Percentiles rank a stretch among this genome's conserved stretches.
phyloP scores from a whole-genome alignment of 169 alveolate species.

The Eimeria acervulina region DNA sequence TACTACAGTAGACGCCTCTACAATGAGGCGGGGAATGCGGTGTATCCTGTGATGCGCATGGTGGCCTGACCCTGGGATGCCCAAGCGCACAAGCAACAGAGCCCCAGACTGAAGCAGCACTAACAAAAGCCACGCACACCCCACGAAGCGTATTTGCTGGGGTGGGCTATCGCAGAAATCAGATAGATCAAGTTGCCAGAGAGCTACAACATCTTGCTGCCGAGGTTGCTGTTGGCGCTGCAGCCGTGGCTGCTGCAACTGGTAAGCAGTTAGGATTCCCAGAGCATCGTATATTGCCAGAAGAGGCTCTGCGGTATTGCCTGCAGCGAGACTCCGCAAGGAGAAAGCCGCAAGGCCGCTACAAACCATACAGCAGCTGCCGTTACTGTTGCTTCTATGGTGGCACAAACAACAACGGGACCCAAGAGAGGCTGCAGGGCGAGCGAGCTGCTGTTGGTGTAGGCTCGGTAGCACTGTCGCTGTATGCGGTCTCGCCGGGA shows the following conservation, averaged over 20 bases:
- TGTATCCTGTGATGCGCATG: not conserved
- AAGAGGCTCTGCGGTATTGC: conserved; percentile 26
- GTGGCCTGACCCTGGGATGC: not conserved
- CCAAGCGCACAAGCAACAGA: conserved; percentile 55
- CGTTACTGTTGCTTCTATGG: not conserved
- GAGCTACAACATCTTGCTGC: conserved; percentile 42
- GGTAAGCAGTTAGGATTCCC: conserved; percentile 63
- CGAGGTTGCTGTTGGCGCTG: conserved; percentile 38
- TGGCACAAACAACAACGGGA: conserved; percentile 23
- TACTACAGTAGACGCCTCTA: conserved; percentile 10
- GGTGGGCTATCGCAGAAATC: conserved; percentile 69
- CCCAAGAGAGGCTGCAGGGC: conserved; percentile 37
- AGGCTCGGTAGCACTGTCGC: conserved; percentile 51
- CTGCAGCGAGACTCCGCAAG: conserved; percentile 34
- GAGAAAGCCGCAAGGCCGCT: conserved; percentile 27
- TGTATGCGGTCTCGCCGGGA: conserved; percentile 72
- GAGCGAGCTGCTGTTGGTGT: conserved; percentile 39
- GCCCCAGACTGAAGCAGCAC: conserved; percentile 38
- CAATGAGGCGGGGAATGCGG: conserved; percentile 55
- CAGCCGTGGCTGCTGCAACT: conserved; percentile 63
- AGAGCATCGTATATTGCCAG: conserved; percentile 71
- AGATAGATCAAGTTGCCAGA: conserved; percentile 51
- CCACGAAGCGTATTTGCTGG: conserved; percentile 60
- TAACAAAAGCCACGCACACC: conserved; percentile 66
- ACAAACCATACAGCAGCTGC: conserved; percentile 50